Evolutionary conservation across 1,139 yeast species (phyloP).

Genomic region (Saccharomyces hybrid): DNA sequence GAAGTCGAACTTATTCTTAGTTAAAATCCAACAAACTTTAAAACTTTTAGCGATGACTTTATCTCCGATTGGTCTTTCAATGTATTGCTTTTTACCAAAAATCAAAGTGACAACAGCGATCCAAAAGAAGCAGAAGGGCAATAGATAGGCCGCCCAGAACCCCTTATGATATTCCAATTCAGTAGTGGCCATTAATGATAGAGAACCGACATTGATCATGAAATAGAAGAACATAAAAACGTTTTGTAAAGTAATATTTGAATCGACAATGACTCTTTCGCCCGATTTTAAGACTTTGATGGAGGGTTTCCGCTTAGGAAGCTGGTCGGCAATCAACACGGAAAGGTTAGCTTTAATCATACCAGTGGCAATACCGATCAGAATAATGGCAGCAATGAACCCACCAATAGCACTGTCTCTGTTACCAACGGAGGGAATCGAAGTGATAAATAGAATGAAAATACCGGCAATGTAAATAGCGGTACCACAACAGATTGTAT

Average conservation of each 20-base stretch:
- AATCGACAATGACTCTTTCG: slow-evolving; percentile 63
- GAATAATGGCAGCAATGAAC: slow-evolving; percentile 47
- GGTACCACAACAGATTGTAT: slow-evolving; percentile 57
- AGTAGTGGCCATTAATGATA: slow-evolving; percentile 71
- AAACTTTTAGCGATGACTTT: slow-evolving; percentile 54
- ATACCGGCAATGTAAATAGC: slow-evolving; percentile 57
- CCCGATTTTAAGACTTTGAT: slow-evolving; percentile 55
- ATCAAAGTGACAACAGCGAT: slow-evolving; percentile 50
- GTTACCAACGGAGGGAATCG: slow-evolving; percentile 55
- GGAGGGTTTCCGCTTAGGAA: slow-evolving; percentile 48
- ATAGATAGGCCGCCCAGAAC: slow-evolving; percentile 68
- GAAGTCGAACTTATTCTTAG: slow-evolving; percentile 44
- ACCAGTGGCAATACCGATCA: slow-evolving; percentile 75
- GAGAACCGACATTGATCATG: slow-evolving; percentile 74
- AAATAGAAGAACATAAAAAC: slow-evolving; percentile 72
- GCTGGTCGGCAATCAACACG: slow-evolving; percentile 76
- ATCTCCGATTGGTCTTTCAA: slow-evolving; percentile 57
- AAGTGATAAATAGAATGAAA: slow-evolving; percentile 59
- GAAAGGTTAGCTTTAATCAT: slow-evolving; percentile 75
- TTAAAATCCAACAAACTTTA: slow-evolving; percentile 41
- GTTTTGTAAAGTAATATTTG: slow-evolving; percentile 63
- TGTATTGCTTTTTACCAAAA: slow-evolving; percentile 50
- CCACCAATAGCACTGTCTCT: slow-evolving; percentile 36
- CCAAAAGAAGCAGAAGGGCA: slow-evolving; percentile 63
- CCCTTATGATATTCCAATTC: slow-evolving; percentile 41